These are phyloP conservation scores for Boeremia exigua DNA, from an alignment of 2,329 filamentous ascomycete species.

Conservation along the genomic window DNA sequence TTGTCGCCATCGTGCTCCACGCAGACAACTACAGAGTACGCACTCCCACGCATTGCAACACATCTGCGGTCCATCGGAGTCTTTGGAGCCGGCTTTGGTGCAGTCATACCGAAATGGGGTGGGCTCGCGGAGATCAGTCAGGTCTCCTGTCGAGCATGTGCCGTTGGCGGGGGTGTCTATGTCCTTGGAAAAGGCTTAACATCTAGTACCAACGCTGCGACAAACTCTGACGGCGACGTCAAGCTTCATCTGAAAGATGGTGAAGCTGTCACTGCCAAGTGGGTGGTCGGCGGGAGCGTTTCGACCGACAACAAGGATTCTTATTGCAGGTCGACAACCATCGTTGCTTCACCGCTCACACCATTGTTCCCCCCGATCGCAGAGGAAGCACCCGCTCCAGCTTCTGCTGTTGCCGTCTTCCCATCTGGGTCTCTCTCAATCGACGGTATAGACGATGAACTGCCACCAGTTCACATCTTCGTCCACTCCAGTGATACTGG, in stretches of 20 bases:
- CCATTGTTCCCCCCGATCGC: conserved; percentile 72
- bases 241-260: conserved; percentile 63
- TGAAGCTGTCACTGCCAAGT: conserved; percentile 62
- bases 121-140: conserved; percentile 88
- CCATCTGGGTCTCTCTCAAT: conserved; percentile 62
- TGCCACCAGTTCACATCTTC: conserved; percentile 64
- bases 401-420: conserved; percentile 73
- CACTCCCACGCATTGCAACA: conserved; percentile 74
- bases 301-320: conserved; percentile 10
- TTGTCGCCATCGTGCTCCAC: conserved; percentile 67
- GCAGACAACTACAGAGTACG: conserved; percentile 67
- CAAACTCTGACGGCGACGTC: conserved; percentile 31
- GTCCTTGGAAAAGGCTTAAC: conserved; percentile 76
- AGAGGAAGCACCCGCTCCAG: conserved; percentile 78
- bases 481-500: conserved; percentile 89
- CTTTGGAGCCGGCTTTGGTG: conserved; percentile 87
- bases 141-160: conserved; percentile 86
- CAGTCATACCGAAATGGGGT: conserved; percentile 91
- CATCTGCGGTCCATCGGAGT: conserved; percentile 87
- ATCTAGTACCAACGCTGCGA: conserved; percentile 4
- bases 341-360: conserved; percentile 71
- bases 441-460: conserved; percentile 23
- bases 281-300: conserved; percentile 56
- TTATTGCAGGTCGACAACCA: conserved; percentile 67
- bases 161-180: conserved; percentile 90